Evolutionary conservation across 1,284 basidiomycete species (phyloP).

Genomic region (Ceratobasidium sp.): DNA sequence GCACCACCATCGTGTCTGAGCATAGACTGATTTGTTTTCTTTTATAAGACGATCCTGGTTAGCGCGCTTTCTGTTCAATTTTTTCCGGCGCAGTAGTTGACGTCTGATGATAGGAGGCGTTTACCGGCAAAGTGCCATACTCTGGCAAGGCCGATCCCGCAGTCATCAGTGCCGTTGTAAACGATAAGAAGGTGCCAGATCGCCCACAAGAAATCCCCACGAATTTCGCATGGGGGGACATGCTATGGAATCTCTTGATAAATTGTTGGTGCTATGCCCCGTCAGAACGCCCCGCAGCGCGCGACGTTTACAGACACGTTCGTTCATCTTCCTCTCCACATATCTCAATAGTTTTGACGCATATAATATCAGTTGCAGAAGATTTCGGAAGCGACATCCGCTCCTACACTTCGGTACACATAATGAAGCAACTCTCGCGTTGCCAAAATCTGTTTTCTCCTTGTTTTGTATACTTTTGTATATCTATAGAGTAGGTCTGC

Average conservation of each 20-base stretch:
- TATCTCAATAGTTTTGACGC: background rate
- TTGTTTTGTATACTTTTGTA: no score
- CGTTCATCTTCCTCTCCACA: background rate
- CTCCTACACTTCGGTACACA: background rate
- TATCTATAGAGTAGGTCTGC: no score
- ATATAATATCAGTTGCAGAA: background rate
- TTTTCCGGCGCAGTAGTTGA: background rate
- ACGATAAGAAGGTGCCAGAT: background rate
- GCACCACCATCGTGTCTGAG: background rate
- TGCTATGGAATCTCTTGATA: background rate
- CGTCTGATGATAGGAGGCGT: background rate
- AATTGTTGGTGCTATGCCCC: conserved; percentile 2
- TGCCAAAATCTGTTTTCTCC: no score
- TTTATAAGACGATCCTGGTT: conserved; percentile 21
- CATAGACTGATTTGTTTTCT: background rate
- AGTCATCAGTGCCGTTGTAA: background rate
- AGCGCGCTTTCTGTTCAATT: background rate
- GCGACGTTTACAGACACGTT: background rate
- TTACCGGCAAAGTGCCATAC: conserved; percentile 18
- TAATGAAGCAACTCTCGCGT: background rate
- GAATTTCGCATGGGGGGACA: background rate
- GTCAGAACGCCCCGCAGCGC: background rate
- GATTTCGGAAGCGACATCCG: background rate
- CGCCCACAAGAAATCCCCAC: conserved; percentile 10
- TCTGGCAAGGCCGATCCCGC: background rate